phyloP scores from a whole-genome alignment of 2,329 filamentous ascomycete species.

The Penicillium sp. region DNA sequence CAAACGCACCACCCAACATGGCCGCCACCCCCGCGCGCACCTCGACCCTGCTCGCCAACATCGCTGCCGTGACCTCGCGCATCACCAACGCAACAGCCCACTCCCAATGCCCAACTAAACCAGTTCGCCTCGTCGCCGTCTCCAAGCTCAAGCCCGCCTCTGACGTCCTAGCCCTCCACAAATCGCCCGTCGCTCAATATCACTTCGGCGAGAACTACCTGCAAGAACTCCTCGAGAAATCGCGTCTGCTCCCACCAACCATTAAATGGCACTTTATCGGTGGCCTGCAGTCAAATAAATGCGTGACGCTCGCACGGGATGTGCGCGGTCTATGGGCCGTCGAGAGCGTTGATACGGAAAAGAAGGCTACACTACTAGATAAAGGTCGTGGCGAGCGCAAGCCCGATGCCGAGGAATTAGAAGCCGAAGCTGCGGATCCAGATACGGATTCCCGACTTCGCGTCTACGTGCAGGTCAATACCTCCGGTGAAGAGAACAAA shows the following conservation, averaged over 20 bases:
- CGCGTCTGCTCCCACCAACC: constrained; percentile 69
- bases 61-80: constrained; percentile 63
- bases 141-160: constrained; percentile 94
- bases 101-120: constrained; percentile 24
- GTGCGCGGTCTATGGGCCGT: constrained; percentile 91
- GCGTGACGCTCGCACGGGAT: constrained; percentile 77
- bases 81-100: constrained; percentile 55
- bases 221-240: constrained; percentile 86
- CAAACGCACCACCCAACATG: constrained; percentile 49
- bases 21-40: constrained; percentile 62
- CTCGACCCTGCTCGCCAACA: constrained; percentile 63
- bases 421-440: constrained; percentile 8
- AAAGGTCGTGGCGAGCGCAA: constrained; percentile 67
- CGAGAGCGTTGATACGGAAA: constrained; percentile 82
- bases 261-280: constrained; percentile 98
- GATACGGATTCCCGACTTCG: constrained; percentile 53
- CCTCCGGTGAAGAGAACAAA: constrained; percentile 83
- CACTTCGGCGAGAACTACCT: constrained; percentile 98
- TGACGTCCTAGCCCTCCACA: constrained; percentile 84
- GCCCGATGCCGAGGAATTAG: constrained; percentile 41
- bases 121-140: constrained; percentile 79
- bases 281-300: constrained; percentile 90
- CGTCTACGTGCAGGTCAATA: constrained; percentile 94
- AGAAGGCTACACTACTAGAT: constrained; percentile 84
- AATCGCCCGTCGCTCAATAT: constrained; percentile 59